Conservation (phyloP, 1,139 yeast species). For the Saccharomyces hybrid region DNA sequence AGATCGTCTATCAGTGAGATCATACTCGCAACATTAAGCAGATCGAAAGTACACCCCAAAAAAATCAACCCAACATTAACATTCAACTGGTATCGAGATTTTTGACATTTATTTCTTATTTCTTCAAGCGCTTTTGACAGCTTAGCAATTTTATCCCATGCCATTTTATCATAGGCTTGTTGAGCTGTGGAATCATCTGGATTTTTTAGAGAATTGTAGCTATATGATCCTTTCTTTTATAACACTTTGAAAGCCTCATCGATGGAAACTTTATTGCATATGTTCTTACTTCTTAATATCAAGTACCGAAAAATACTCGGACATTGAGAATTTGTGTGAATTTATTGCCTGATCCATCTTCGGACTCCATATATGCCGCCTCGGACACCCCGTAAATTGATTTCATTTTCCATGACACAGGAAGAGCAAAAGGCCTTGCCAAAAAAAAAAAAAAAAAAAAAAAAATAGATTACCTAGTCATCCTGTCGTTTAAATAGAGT, state of each 20-base stretch:
- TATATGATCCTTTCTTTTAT: not conserved
- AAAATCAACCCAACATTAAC: constrained; percentile 8
- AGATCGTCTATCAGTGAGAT: constrained; percentile 9
- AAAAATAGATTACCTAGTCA: not conserved
- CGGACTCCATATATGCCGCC: not conserved
- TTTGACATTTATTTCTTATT: constrained; percentile 5
- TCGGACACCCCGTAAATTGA: not conserved
- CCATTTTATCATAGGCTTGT: not conserved
- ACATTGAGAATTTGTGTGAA: not conserved
- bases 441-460: not conserved
- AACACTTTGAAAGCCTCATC: not conserved
- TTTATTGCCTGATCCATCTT: not conserved
- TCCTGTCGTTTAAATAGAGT: not conserved
- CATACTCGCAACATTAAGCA: constrained; percentile 10
- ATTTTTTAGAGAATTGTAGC: no score
- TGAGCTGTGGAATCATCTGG: not conserved
- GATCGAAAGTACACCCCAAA: constrained; percentile 10
- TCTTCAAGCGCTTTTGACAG: not conserved
- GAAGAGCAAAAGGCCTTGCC: not conserved
- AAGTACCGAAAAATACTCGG: not conserved
- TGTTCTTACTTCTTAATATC: not conserved
- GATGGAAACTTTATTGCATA: not conserved
- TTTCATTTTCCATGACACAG: not conserved
- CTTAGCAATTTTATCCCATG: not conserved
- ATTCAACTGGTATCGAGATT: constrained; percentile 4